A percentile compares a stretch with the other conserved stretches of the same genome.
Evolutionary conservation across 495 filamentous ascomycete species (phyloP).

Genomic region (Cercophora scortea): DNA sequence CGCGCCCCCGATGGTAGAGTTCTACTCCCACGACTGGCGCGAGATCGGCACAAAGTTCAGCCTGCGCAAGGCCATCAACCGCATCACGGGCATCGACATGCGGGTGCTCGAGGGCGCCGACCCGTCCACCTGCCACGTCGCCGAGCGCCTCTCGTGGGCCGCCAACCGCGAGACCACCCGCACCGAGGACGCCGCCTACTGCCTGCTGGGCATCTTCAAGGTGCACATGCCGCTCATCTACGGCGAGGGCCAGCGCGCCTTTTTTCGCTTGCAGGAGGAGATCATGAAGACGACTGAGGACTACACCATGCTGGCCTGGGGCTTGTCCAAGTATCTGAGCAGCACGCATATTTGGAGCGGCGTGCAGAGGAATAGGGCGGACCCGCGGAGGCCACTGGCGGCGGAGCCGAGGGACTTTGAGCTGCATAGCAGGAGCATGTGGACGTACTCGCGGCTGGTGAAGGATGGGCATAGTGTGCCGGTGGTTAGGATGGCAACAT

Average conservation of each 20-base stretch:
- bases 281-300: constrained; percentile 23
- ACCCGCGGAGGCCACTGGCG: constrained; percentile 7
- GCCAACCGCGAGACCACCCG: constrained; percentile 6
- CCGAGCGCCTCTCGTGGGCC: constrained; percentile 13
- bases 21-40: constrained; percentile 13
- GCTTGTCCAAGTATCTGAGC: constrained; percentile 3
- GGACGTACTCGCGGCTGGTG: constrained; percentile 11
- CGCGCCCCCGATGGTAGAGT: constrained; percentile 8
- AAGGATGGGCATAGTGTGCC: no score
- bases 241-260: constrained; percentile 9
- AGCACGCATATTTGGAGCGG: constrained; percentile 1
- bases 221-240: constrained; percentile 14
- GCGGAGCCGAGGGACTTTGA: constrained; percentile 16
- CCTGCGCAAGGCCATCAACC: constrained; percentile 8
- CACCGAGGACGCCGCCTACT: constrained; percentile 9
- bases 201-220: constrained; percentile 10
- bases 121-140: constrained; percentile 12
- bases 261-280: constrained; percentile 17
- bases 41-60: constrained; percentile 19
- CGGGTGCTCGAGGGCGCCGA: constrained; percentile 15
- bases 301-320: constrained; percentile 24
- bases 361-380: neutral
- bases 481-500: no score
- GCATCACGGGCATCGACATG: constrained; percentile 14
- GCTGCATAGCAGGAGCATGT: constrained; percentile 10